Percentiles rank a stretch among this genome's conserved stretches.
These are phyloP conservation scores for Pestalotiopsis sp. DNA, from an alignment of 2,329 filamentous ascomycete genomes.

Conservation along the genomic window DNA sequence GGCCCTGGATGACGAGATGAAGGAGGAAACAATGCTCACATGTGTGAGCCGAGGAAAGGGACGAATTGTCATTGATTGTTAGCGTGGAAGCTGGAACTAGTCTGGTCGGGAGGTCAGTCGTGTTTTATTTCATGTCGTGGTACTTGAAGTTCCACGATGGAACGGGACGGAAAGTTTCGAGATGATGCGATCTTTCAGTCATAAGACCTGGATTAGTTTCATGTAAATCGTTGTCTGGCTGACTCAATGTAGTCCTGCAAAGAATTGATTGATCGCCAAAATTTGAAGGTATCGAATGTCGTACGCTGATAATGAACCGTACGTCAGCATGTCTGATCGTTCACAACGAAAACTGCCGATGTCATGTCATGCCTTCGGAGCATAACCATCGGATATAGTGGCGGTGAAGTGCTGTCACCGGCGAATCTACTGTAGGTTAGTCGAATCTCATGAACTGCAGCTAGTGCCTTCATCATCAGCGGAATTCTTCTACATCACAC, in stretches of 20 bases:
- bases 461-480: not conserved
- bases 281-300: not conserved
- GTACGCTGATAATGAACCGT: not conserved
- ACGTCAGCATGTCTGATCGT: not conserved
- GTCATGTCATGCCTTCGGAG: not conserved
- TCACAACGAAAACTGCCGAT: not conserved
- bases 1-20: slow-evolving; percentile 31
- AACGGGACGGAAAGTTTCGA: not conserved
- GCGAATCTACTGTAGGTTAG: not conserved
- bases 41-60: slow-evolving; percentile 35
- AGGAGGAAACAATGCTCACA: slow-evolving; percentile 28
- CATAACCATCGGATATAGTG: not conserved
- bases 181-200: not conserved
- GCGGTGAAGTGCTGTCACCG: not conserved
- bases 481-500: not conserved
- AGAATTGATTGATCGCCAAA: not conserved
- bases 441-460: not conserved
- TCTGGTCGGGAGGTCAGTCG: not conserved
- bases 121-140: not conserved
- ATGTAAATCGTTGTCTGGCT: not conserved
- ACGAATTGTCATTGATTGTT: slow-evolving; percentile 27
- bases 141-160: not conserved
- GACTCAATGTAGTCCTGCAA: not conserved
- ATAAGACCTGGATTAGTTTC: not conserved
- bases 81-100: not conserved